phyloP scores from a whole-genome alignment of 83 land plant genomes.

The Picea mariana region DNA sequence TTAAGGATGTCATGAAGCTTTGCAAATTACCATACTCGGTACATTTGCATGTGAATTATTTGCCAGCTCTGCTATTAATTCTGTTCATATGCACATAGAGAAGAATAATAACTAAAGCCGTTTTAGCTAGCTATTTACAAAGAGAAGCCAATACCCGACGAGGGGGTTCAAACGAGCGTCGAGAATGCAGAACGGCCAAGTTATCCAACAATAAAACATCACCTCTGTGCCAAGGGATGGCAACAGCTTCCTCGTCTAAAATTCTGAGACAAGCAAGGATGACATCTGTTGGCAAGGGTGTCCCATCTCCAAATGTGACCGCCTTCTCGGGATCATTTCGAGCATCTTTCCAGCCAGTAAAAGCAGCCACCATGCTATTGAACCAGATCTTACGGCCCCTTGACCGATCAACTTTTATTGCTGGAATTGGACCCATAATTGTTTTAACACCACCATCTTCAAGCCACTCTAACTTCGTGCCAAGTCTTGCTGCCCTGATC shows the following conservation, averaged over 20 bases:
- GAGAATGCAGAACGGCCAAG: slow-evolving; percentile 80
- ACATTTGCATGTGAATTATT: too few relatives aligned
- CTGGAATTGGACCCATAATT: slow-evolving; percentile 93
- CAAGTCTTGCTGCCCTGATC: slow-evolving; percentile 80
- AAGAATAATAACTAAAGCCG: too few relatives aligned
- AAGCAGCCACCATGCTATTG: slow-evolving; percentile 98
- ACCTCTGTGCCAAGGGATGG: slow-evolving; percentile 86
- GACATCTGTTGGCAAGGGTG: slow-evolving; percentile 76
- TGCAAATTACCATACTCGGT: too few relatives aligned
- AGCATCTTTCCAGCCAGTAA: slow-evolving; percentile 92
- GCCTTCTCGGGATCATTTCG: slow-evolving; percentile 90
- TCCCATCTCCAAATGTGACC: slow-evolving; percentile 87
- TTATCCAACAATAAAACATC: slow-evolving; percentile 89
- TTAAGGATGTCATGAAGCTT: too few relatives aligned
- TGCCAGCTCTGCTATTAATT: too few relatives aligned
- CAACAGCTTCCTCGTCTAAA: slow-evolving; percentile 79
- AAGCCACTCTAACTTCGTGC: slow-evolving; percentile 86
- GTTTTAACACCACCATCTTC: slow-evolving; percentile 77
- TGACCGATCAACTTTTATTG: slow-evolving; percentile 64
- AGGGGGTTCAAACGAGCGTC: slow-evolving; percentile 78
- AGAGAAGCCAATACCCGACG: slow-evolving; percentile 89
- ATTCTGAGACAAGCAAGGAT: slow-evolving; percentile 75
- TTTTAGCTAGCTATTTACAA: slow-evolving; percentile 35
- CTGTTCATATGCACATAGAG: too few relatives aligned
- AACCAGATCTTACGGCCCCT: slow-evolving; percentile 89